These are phyloP conservation scores for Trapa incisa DNA, from an alignment of 345 rosid species.

Conservation along the genomic window DNA sequence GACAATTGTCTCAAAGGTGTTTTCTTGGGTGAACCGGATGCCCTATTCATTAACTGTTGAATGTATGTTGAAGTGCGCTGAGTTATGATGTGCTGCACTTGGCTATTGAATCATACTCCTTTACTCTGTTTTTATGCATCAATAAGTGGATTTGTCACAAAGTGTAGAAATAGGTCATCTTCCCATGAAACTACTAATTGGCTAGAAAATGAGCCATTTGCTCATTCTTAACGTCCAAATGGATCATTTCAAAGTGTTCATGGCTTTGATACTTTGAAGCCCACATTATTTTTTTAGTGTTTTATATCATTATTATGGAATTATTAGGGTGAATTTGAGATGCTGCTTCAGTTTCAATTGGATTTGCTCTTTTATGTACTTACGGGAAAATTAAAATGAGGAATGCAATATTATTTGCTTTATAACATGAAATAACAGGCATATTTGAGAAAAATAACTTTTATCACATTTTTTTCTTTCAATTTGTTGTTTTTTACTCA, in stretches of 20 bases:
- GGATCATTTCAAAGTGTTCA: background rate
- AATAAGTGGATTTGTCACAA: background rate
- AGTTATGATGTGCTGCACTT: background rate
- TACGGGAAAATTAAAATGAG: background rate
- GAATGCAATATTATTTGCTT: background rate
- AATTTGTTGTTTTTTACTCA: background rate
- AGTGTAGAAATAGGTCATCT: background rate
- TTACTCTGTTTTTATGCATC: background rate
- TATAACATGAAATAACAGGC: background rate
- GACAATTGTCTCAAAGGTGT: slow-evolving; percentile 72
- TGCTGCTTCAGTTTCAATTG: background rate
- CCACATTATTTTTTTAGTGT: background rate
- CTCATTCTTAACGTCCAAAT: background rate
- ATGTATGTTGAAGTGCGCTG: background rate
- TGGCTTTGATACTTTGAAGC: background rate
- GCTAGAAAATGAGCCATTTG: background rate
- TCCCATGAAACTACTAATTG: background rate
- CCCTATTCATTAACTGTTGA: background rate
- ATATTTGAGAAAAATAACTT: background rate
- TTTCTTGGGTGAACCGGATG: background rate
- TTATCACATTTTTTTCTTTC: background rate
- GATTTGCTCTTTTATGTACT: background rate
- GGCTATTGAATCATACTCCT: background rate
- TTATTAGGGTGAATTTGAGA: background rate
- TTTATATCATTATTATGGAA: background rate